Evolutionary conservation across 345 rosid genomes (phyloP).

Genomic region (Ceriops tagal): DNA sequence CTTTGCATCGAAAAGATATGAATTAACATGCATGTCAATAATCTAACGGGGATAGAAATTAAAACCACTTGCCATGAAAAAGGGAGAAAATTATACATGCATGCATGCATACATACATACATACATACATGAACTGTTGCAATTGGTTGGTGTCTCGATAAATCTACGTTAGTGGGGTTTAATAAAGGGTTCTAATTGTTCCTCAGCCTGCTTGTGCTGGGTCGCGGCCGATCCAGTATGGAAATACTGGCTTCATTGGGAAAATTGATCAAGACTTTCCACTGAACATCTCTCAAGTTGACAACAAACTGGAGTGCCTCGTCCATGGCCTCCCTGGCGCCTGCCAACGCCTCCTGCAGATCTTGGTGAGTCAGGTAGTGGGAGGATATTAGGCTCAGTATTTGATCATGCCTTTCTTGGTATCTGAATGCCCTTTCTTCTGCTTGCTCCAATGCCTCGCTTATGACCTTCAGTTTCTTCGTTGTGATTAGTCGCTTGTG

Average conservation of each 20-base stretch:
- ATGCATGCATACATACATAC: too few relatives aligned
- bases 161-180: too few relatives aligned
- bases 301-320: constrained; percentile 43
- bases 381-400: constrained; percentile 41
- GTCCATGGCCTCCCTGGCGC: constrained; percentile 45
- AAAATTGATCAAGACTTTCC: constrained; percentile 42
- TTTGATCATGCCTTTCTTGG: constrained; percentile 56
- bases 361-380: constrained; percentile 46
- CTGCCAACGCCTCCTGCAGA: constrained; percentile 39
- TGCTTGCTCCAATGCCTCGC: constrained; percentile 46
- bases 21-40: too few relatives aligned
- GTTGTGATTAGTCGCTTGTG: constrained; percentile 23
- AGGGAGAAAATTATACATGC: too few relatives aligned
- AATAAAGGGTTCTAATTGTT: background rate
- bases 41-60: too few relatives aligned
- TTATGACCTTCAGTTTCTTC: constrained; percentile 47
- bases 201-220: background rate
- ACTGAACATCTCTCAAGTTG: constrained; percentile 46
- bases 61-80: too few relatives aligned
- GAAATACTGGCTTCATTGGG: constrained; percentile 21
- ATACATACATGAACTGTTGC: too few relatives aligned
- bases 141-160: too few relatives aligned
- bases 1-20: too few relatives aligned
- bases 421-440: constrained; percentile 46
- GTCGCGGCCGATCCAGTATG: background rate